Conservation (phyloP, 2,329 filamentous ascomycete species). For the Tolypocladium tropicale region DNA sequence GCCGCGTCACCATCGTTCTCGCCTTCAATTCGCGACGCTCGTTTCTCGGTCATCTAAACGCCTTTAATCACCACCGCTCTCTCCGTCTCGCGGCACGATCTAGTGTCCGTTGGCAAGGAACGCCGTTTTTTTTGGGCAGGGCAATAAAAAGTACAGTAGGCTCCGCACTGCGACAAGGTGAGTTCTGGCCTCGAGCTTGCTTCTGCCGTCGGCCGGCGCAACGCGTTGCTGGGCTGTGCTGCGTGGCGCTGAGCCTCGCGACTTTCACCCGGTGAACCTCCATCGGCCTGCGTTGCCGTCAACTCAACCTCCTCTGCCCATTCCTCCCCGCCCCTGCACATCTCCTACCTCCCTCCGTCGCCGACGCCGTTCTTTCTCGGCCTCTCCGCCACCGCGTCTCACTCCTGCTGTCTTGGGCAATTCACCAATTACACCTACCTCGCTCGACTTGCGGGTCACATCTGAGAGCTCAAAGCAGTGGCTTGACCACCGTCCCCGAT, state of each 20-base stretch:
- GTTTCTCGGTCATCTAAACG: slow-evolving; percentile 23
- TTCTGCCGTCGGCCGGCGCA: slow-evolving; percentile 2
- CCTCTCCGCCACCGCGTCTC: background rate
- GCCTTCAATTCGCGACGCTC: slow-evolving; percentile 27
- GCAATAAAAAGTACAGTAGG: background rate
- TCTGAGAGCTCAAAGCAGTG: slow-evolving; percentile 1
- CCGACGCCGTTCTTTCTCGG: background rate
- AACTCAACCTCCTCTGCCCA: background rate
- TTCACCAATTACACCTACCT: background rate
- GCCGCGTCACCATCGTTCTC: slow-evolving; percentile 14
- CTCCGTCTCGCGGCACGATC: slow-evolving; percentile 4
- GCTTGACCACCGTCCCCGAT: background rate
- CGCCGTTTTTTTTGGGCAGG: background rate
- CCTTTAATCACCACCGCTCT: slow-evolving; percentile 3
- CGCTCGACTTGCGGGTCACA: slow-evolving; percentile 2
- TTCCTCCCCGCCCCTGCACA: background rate
- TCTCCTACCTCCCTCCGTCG: slow-evolving; percentile 13
- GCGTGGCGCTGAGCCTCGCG: background rate
- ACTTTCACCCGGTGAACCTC: background rate
- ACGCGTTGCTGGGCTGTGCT: background rate
- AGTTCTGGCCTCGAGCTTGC: slow-evolving; percentile 10
- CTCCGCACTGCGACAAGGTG: slow-evolving; percentile 1
- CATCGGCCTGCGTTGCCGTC: background rate
- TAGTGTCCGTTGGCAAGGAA: background rate
- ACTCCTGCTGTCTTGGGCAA: background rate